phyloP scores from a whole-genome alignment of 352 stramenopile genomes.

The Thalassiosira livingstoniorum region DNA sequence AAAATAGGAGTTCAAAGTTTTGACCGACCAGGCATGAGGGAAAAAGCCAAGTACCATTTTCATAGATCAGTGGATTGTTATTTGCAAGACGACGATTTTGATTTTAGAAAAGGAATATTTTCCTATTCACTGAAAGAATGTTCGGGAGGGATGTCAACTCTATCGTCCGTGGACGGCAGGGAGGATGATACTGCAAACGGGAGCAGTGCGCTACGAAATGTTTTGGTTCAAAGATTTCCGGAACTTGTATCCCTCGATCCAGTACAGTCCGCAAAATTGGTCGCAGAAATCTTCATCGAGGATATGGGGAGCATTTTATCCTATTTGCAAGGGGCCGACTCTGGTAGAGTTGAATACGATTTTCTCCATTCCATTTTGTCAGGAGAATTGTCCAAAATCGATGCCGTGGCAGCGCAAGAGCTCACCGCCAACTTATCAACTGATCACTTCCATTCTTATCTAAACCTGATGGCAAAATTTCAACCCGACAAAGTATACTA shows the following conservation, averaged over 20 bases:
- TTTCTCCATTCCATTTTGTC: conserved; percentile 77
- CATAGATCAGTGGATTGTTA: conserved; percentile 77
- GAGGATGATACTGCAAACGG: conserved; percentile 5
- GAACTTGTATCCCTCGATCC: conserved; percentile 71
- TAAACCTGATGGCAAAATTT: conserved; percentile 72
- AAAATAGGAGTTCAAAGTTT: conserved; percentile 56
- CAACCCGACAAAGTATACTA: conserved; percentile 79
- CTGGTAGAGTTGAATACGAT: conserved; percentile 59
- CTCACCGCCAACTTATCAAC: conserved; percentile 69
- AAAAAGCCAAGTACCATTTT: conserved; percentile 67
- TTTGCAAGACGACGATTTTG: conserved; percentile 65
- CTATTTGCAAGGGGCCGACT: conserved; percentile 48
- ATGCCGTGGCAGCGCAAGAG: conserved; percentile 66
- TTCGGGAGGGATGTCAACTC: conserved; percentile 17
- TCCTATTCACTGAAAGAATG: conserved; percentile 77
- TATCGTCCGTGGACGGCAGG: not conserved
- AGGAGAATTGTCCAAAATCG: conserved; percentile 63
- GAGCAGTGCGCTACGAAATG: conserved; percentile 34
- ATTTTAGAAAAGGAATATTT: conserved; percentile 74
- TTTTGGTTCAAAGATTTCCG: conserved; percentile 63
- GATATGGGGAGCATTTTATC: conserved; percentile 70
- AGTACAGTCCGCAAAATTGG: conserved; percentile 64
- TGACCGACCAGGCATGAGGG: conserved; percentile 34
- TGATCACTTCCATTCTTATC: conserved; percentile 73
- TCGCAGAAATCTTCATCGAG: conserved; percentile 79